phyloP scores from a whole-genome alignment of 2,329 filamentous ascomycete species.

The Colletotrichum magnum region DNA sequence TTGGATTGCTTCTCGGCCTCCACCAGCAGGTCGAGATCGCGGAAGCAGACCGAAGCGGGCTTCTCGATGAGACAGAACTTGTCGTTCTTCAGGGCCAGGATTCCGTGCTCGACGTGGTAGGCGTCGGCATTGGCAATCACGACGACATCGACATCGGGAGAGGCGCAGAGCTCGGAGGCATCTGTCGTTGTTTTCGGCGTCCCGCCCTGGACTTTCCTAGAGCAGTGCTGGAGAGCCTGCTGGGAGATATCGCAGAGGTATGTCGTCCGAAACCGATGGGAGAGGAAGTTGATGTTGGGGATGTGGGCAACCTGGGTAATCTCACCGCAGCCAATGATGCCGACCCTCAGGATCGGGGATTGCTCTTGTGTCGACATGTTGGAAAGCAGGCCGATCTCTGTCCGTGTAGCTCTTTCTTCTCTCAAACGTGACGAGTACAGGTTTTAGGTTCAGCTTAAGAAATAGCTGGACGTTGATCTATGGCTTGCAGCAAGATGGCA shows the following conservation, averaged over 20 bases:
- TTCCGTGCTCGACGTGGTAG: constrained; percentile 66
- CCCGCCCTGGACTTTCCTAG: constrained; percentile 41
- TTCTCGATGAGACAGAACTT: constrained; percentile 74
- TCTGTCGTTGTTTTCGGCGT: constrained; percentile 51
- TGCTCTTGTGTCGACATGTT: constrained; percentile 15
- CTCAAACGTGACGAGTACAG: not conserved
- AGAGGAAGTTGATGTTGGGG: constrained; percentile 60
- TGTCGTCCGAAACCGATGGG: constrained; percentile 59
- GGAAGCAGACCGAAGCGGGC: constrained; percentile 65
- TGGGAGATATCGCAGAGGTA: constrained; percentile 67
- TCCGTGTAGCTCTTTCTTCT: not conserved
- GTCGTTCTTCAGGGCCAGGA: constrained; percentile 64
- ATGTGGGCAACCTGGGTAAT: constrained; percentile 68
- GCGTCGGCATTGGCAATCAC: constrained; percentile 67
- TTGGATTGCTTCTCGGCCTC: constrained; percentile 60
- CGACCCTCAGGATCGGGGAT: constrained; percentile 48
- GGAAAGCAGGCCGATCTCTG: not conserved
- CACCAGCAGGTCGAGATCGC: constrained; percentile 61
- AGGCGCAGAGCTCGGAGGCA: constrained; percentile 58
- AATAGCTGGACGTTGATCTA: not conserved
- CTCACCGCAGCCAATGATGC: constrained; percentile 63
- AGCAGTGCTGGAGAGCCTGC: constrained; percentile 46
- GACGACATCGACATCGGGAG: constrained; percentile 64
- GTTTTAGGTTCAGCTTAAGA: not conserved
- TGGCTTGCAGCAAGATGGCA: not conserved